Evolutionary conservation across 1,139 yeast genomes (phyloP), one percentile per base, ranked within the genome.

Genomic region (Hanseniaspora gamundiae): DNA sequence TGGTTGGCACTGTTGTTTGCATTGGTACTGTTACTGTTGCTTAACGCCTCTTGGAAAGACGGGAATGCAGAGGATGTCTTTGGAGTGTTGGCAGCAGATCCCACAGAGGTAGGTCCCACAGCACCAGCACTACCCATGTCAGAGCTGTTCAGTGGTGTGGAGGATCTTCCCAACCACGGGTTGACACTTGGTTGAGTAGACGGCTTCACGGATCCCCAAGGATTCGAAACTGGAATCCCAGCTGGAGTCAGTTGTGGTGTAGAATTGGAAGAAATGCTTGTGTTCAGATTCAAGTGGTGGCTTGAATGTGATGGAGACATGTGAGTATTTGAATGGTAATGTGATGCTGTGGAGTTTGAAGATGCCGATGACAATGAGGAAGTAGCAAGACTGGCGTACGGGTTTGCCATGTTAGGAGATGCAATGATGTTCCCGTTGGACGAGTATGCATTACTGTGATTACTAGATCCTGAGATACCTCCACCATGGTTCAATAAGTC

Each of bases 21-120:
- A n/a, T n/a, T n/a, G n/a, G n/a, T n/a, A n/a, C n/a, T n/a, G n/a
- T n/a, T n/a, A n/a, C n/a, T n/a, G n/a, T n/a, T 44, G 42, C 45
- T 42, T 27, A 52, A 35, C 2, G 80, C 73, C 57, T 80, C 88
- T 6, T 81, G 81, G 51, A 81, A 67, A 0, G 88, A 75, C 33
- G 91, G 91, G 70, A 81, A 79, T 4, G 85, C n/a, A n/a, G n/a
- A n/a, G n/a, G n/a, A n/a, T n/a, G n/a, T n/a, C n/a, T n/a, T 78
- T 2, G 80, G 71, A 5, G 76, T 62, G 52, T 76, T 74, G 3
- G 75, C 67, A 51, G 72, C 59, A 13, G 68, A 62, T 38, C 65
- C 62, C 41, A 68, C 61, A 41, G 61, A 60, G 43, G 56, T 19
- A 17, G 4, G n/a, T 14, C 19, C 36, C 2, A 19, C 59, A 6